Evolutionary conservation across 1,284 basidiomycete genomes (phyloP), one percentile per base, ranked within the genome.

Genomic region (Cutaneotrichosporon cavernicola): DNA sequence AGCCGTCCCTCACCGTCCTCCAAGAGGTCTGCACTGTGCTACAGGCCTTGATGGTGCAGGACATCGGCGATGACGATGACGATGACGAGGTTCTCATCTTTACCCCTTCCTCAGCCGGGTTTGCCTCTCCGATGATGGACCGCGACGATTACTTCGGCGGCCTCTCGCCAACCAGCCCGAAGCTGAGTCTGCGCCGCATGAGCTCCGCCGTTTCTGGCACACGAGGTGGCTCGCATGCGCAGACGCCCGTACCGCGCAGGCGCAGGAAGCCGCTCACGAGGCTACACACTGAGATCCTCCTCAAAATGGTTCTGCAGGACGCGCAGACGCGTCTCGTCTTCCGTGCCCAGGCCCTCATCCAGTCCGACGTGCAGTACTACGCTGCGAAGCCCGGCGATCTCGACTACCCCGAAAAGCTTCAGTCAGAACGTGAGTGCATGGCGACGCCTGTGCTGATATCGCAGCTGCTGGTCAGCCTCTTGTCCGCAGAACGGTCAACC

Each of bases 11-110:
- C 55, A 89, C 89, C 1, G 88, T 88, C 0, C 86, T 97, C 1
- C 94, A 92, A 73, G 90, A 94, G 78, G 90, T 97, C 34, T 97
- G 93, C 82, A 96, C 91, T 0, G 91, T 97, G 22, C 83, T 97
- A 1, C 91, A 94, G 77, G 93, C 92, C 0, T 83, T 97, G 50
- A 96, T 97, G 91, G 90, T 95, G 2, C 86, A 93, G 40, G 92
- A 95, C 72, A 62, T 79, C 21, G 51, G 59, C 18, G 69, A 64
- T 16, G 69, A 61, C 14, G 65, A 69, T 31, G 70, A 73, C 18
- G 60, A 62, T 2, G 73, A 76, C 36, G 63, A 73, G 30, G 67
- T 60, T 11, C 66, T 59, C 30, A 22, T 64, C 51, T 58, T 64
- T 32, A 68, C 73, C 3, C 76, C 75, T 2, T 61, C 57, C 2